A percentile compares a stretch with the other conserved stretches of the same genome.
Conservation (phyloP, 306 rosid genomes). For the Castanea mollissima region DNA sequence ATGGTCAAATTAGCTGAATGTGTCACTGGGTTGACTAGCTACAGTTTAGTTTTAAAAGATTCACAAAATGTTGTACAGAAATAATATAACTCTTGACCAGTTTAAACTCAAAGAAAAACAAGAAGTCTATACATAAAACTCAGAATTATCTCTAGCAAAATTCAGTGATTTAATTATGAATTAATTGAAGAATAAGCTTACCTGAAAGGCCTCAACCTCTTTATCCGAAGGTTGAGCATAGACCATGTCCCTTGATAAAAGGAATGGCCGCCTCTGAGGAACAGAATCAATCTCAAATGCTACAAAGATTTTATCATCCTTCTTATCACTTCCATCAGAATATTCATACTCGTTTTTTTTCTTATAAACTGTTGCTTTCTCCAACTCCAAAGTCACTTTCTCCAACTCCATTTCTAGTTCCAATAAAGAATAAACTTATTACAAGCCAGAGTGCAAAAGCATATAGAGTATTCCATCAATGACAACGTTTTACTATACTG, state of each 20-base stretch:
- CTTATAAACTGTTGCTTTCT: neutral
- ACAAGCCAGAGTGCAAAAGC: neutral
- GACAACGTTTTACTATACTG: neutral
- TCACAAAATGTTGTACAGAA: too few species aligned
- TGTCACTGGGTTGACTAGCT: too few species aligned
- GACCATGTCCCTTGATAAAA: slow-evolving; percentile 33
- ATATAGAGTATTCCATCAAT: neutral
- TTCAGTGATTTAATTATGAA: too few species aligned
- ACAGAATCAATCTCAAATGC: slow-evolving; percentile 17
- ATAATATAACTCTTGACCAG: too few species aligned
- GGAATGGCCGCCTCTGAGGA: slow-evolving; percentile 12
- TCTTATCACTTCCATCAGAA: neutral
- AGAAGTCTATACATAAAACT: too few species aligned
- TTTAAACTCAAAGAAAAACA: too few species aligned
- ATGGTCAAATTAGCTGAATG: too few species aligned
- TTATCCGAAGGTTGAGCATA: slow-evolving; percentile 10
- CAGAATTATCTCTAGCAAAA: too few species aligned
- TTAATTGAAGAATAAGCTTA: neutral
- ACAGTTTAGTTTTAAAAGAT: too few species aligned
- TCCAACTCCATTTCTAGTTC: slow-evolving; percentile 20
- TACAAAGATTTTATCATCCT: slow-evolving; percentile 19
- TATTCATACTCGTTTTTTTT: neutral
- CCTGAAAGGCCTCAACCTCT: slow-evolving; percentile 14
- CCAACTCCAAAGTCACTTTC: slow-evolving; percentile 18
- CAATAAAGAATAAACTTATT: neutral